Evolutionary conservation across 257 asterid species (phyloP).

Genomic region (Solanum pinnatisectum): DNA sequence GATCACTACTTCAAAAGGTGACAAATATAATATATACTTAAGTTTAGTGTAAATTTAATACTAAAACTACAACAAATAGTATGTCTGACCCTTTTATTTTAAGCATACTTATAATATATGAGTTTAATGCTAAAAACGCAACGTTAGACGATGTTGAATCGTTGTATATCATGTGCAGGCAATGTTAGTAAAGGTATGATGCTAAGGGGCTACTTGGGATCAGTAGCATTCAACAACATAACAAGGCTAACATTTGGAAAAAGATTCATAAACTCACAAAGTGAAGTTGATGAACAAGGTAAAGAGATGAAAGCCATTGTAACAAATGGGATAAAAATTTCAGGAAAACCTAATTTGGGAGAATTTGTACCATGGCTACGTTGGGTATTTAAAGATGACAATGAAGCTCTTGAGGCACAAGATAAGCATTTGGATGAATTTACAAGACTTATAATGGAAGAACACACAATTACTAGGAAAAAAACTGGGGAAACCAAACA

Average conservation of each 20-base stretch:
- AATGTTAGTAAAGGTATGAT: constrained; percentile 38
- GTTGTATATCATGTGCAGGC: constrained; percentile 8
- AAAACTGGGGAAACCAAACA: constrained; percentile 56
- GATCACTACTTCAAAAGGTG: no score
- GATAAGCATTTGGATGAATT: constrained; percentile 32
- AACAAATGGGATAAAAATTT: constrained; percentile 33
- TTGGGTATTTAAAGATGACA: constrained; percentile 45
- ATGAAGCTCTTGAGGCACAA: constrained; percentile 35
- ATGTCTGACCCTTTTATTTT: no score
- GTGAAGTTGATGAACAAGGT: constrained; percentile 57
- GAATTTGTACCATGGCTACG: constrained; percentile 58
- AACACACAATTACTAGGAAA: constrained; percentile 53
- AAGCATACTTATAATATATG: no score
- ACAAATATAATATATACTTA: no score
- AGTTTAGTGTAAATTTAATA: no score
- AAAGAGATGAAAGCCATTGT: constrained; percentile 57
- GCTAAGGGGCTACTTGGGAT: constrained; percentile 50
- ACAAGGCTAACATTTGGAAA: constrained; percentile 76
- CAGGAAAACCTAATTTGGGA: constrained; percentile 39
- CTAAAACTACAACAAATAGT: no score
- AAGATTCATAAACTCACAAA: constrained; percentile 50
- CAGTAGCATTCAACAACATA: constrained; percentile 77
- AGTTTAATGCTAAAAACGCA: background rate
- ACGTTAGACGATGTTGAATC: background rate
- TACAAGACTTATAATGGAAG: constrained; percentile 70